Conservation (phyloP, 495 filamentous ascomycete genomes). For the Xylaria longipes region DNA sequence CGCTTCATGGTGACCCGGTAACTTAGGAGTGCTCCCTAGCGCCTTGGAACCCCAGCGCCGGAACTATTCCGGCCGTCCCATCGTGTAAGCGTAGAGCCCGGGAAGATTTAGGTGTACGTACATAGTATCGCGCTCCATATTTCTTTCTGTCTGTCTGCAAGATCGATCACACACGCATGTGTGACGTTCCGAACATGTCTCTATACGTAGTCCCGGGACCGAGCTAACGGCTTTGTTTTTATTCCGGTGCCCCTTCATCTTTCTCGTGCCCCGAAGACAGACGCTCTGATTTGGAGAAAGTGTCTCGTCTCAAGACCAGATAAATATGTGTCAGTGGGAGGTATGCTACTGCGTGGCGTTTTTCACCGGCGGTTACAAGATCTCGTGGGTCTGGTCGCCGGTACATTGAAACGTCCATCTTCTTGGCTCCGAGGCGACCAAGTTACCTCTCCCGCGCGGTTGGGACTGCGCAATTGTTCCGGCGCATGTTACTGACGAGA, state of each 20-base stretch:
- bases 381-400: not conserved
- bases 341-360: constrained; percentile 9
- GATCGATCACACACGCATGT: constrained; percentile 22
- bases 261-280: not conserved
- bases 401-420: not conserved
- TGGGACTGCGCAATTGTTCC: not conserved
- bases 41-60: not conserved
- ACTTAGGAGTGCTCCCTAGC: not conserved
- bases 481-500: not conserved
- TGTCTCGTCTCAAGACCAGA: constrained; percentile 7
- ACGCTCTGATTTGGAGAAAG: not conserved
- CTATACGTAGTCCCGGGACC: constrained; percentile 19
- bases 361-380: not conserved
- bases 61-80: constrained; percentile 6
- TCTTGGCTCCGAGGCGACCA: not conserved
- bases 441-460: not conserved
- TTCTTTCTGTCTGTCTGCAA: not conserved
- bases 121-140: not conserved
- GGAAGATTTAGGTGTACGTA: not conserved
- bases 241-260: not conserved
- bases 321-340: not conserved
- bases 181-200: not conserved
- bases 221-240: constrained; percentile 4
- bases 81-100: not conserved
- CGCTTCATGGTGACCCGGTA: not conserved